These are phyloP conservation scores for Heteromeles arbutifolia DNA, from an alignment of 306 rosid genomes.

Conservation along the genomic window DNA sequence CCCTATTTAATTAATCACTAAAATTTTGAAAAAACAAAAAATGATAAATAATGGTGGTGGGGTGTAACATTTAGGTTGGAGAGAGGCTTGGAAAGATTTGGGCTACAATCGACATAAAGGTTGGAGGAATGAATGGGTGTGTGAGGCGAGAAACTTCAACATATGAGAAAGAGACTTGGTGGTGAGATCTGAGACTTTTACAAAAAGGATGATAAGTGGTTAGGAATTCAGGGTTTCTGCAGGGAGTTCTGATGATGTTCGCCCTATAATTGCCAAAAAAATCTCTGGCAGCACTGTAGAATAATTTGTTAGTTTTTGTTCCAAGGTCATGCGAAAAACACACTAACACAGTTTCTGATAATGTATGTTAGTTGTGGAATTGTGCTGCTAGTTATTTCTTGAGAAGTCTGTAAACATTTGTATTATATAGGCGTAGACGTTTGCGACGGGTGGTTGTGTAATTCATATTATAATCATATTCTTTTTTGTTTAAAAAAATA, in stretches of 20 bases:
- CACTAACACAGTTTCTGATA: constrained; percentile 19
- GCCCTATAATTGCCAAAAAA: constrained; percentile 75
- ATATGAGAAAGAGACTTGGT: no score
- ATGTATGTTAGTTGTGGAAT: constrained; percentile 3
- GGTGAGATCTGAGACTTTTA: no score
- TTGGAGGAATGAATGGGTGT: no score
- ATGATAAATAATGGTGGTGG: no score
- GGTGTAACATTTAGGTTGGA: no score
- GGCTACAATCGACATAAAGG: no score
- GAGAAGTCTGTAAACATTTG: constrained; percentile 1
- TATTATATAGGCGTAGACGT: not conserved
- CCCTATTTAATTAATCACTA: no score
- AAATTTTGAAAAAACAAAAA: no score
- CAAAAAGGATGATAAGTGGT: no score
- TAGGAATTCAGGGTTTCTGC: no score
- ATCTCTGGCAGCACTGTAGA: constrained; percentile 48
- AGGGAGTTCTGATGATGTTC: constrained; percentile 57
- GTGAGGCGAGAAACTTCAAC: no score
- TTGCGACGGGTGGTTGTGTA: not conserved
- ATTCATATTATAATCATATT: not conserved
- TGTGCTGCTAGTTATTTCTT: not conserved
- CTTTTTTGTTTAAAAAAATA: not conserved
- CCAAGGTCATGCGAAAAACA: constrained; percentile 30
- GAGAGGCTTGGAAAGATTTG: no score
- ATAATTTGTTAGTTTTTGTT: constrained; percentile 49